Conservation (phyloP, 768 basidiomycete genomes). For the Calocera viscosa region DNA sequence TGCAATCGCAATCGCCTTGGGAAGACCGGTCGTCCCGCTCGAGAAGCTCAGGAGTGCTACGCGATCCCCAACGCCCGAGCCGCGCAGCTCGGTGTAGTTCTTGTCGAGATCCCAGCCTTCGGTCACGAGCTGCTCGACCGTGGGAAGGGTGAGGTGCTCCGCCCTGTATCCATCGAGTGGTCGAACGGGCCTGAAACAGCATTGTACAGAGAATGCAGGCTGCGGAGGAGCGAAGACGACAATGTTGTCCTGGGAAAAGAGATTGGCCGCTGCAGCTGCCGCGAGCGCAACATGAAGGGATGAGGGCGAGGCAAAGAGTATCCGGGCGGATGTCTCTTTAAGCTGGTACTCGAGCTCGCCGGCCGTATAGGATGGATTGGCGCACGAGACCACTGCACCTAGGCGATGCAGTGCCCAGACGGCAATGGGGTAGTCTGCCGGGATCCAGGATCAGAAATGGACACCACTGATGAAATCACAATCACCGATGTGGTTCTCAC, state of each 20-base stretch:
- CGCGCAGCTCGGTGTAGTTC: neutral
- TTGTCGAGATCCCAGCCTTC: neutral
- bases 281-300: neutral
- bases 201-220: slow-evolving; percentile 34
- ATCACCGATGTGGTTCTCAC: slow-evolving; percentile 52
- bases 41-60: slow-evolving; percentile 61
- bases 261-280: neutral
- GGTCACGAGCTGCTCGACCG: neutral
- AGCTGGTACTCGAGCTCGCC: slow-evolving; percentile 52
- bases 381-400: slow-evolving; percentile 21
- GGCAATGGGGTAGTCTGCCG: slow-evolving; percentile 34
- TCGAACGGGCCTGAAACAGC: neutral
- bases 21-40: slow-evolving; percentile 62
- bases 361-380: slow-evolving; percentile 47
- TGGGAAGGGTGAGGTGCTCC: slow-evolving; percentile 15
- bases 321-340: slow-evolving; percentile 31
- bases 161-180: slow-evolving; percentile 24
- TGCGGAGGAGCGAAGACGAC: slow-evolving; percentile 35
- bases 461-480: too few species aligned
- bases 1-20: slow-evolving; percentile 48
- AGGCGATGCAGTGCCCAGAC: slow-evolving; percentile 36
- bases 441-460: neutral
- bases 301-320: neutral
- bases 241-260: neutral
- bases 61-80: slow-evolving; percentile 28